Evolutionary conservation across 768 basidiomycete genomes (phyloP).

Genomic region (Psilocybe cubensis): DNA sequence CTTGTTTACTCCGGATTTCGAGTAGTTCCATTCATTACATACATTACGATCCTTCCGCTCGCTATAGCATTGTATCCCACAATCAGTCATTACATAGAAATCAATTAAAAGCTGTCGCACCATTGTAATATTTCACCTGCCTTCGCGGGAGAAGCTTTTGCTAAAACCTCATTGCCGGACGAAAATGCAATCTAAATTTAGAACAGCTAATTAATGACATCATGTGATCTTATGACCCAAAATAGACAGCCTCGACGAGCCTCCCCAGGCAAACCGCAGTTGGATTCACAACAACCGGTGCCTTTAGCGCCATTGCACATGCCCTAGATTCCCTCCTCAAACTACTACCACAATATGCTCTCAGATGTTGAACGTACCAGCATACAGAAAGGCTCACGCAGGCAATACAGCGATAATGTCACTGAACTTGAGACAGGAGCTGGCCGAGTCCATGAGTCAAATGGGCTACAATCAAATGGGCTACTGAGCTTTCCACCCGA

Average conservation of each 20-base stretch:
- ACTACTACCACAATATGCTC: neutral
- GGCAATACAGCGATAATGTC: too few relatives aligned
- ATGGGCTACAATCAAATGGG: slow-evolving; percentile 9
- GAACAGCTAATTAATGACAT: neutral
- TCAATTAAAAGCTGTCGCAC: neutral
- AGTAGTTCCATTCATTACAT: neutral
- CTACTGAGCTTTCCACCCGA: slow-evolving; percentile 55
- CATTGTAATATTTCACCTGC: neutral
- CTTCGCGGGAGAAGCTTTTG: neutral
- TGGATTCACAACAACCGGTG: slow-evolving; percentile 1
- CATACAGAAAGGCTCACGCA: neutral
- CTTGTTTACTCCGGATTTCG: neutral
- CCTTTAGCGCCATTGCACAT: neutral
- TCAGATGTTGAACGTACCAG: neutral
- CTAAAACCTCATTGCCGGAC: neutral
- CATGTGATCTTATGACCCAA: slow-evolving; percentile 9
- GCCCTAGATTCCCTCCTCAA: neutral
- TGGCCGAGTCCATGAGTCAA: too few relatives aligned
- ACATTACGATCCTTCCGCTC: neutral
- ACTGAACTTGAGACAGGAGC: too few relatives aligned
- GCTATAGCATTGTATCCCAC: neutral
- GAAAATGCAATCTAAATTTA: neutral
- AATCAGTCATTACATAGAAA: neutral
- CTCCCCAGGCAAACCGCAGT: neutral
- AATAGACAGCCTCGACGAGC: slow-evolving; percentile 5